Base-by-base conservation (phyloP, 208 protist genomes). In the Wallacemonas sp. region DNA sequence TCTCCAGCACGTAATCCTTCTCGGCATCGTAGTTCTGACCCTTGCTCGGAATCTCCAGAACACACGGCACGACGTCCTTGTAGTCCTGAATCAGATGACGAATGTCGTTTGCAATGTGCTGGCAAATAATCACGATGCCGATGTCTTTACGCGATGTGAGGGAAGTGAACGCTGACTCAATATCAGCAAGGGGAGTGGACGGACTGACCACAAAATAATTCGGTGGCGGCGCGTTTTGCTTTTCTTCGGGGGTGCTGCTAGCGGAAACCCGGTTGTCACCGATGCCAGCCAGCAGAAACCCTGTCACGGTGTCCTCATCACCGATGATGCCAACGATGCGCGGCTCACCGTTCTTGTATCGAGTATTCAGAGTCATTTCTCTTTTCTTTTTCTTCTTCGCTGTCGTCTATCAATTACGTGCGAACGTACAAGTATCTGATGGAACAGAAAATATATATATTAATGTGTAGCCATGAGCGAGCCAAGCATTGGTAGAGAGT, bases 21-120 rank as follows among this genome's bases (percentile, higher is more conserved):
- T 88, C 84, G 46, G 89, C 82, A 67, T 99, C 97, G 67, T 99
- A 99, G 27, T 96, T 90, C 58, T 90, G 72, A n/a, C 98, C 94
- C 70, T 98, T 98, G 72, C 90, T 97, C 12, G 98, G 98, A 34
- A 99, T 98, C 65, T 99, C 97, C 49, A 99, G 79, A 43, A 99
- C 85, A 26, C 97, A 96, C 19, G 98, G 98, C 56, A 99, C 89
- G 8, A 92, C 76, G 32, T 81, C 66, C 24, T 77, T 83, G 68
- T 98, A 93, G 39, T 94, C 79, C 54, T 97, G 90, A n/a, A 99
- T 76, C 21, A 98, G 66, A 65, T 97, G 82, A 21, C 97, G 86
- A 68, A 99, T 99, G 47, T 98, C 92, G 60, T 98, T 94, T 11
- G 98, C 98, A 58, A 99, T 97, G 71, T 96, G 78, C 82, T 99